These are phyloP conservation scores for Termitomyces sp. DNA, from an alignment of 768 basidiomycete species.

Conservation along the genomic window DNA sequence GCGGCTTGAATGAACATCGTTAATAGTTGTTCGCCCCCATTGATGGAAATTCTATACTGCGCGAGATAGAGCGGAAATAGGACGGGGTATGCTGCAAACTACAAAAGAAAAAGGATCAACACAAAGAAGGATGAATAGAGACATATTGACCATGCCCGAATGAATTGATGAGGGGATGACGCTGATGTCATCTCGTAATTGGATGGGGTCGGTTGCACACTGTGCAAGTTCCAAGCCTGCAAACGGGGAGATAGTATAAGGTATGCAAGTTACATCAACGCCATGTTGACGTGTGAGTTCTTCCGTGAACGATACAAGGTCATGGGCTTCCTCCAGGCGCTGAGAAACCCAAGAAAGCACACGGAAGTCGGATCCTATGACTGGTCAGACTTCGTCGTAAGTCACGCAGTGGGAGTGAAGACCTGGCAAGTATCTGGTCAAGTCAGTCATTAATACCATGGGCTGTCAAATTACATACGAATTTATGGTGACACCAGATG, in stretches of 20 bases:
- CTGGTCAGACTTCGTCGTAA: not conserved
- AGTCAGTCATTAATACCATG: slow-evolving; percentile 13
- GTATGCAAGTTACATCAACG: slow-evolving; percentile 50
- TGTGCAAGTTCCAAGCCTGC: slow-evolving; percentile 36
- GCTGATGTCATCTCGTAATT: slow-evolving; percentile 32
- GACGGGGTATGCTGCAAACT: slow-evolving; percentile 61
- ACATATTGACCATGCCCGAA: slow-evolving; percentile 39
- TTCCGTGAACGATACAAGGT: slow-evolving; percentile 44
- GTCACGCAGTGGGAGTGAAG: slow-evolving; percentile 1
- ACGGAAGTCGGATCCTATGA: slow-evolving; percentile 39
- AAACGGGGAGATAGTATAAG: slow-evolving; percentile 54
- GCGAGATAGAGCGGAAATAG: slow-evolving; percentile 62
- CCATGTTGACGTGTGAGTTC: slow-evolving; percentile 46
- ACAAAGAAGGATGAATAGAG: not conserved
- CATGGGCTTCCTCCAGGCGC: slow-evolving; percentile 22
- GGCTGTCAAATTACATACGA: slow-evolving; percentile 43
- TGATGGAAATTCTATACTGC: slow-evolving; percentile 36
- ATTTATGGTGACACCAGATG: slow-evolving; percentile 34
- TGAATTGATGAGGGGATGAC: slow-evolving; percentile 43
- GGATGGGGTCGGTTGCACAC: slow-evolving; percentile 28
- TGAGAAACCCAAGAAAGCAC: slow-evolving; percentile 43
- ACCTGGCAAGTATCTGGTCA: slow-evolving; percentile 45
- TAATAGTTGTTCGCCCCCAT: slow-evolving; percentile 9
- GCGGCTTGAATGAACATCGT: slow-evolving; percentile 32
- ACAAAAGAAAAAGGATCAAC: not conserved